phyloP scores from a whole-genome alignment of 2,329 filamentous ascomycete species.

The Alternaria angustiovoidea region DNA sequence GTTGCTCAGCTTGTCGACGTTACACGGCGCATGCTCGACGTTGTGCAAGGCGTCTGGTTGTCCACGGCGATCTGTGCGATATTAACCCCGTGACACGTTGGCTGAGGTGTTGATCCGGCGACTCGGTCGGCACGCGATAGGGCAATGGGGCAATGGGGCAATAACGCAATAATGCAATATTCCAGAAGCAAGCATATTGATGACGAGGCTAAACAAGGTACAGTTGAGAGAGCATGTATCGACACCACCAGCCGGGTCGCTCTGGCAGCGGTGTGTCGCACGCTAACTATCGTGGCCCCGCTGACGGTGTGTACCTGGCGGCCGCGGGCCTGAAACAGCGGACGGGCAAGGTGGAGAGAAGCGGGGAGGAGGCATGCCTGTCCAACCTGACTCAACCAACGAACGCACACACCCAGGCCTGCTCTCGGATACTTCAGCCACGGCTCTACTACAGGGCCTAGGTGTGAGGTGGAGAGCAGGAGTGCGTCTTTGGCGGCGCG shows the following conservation, averaged over 20 bases:
- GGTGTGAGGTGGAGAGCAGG: conserved; percentile 18
- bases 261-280: conserved; percentile 35
- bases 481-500: conserved; percentile 19
- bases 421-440: conserved; percentile 24
- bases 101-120: conserved; percentile 17
- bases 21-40: conserved; percentile 36
- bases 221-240: conserved; percentile 2
- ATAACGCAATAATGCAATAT: conserved; percentile 8
- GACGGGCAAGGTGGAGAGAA: conserved; percentile 28
- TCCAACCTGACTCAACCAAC: conserved; percentile 8
- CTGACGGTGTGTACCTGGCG: conserved; percentile 25
- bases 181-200: conserved; percentile 20
- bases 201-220: not conserved
- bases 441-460: conserved; percentile 21
- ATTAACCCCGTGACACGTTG: conserved; percentile 24
- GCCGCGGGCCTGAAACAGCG: conserved; percentile 36
- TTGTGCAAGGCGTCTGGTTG: conserved; percentile 26
- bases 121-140: conserved; percentile 11
- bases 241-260: conserved; percentile 19
- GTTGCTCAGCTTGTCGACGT: conserved; percentile 26
- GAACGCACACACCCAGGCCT: conserved; percentile 27
- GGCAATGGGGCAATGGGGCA: not conserved
- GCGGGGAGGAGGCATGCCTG: conserved; percentile 24
- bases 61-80: conserved; percentile 21
- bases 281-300: conserved; percentile 16